Conservation (phyloP, 2,329 filamentous ascomycete genomes). For the Monilinia fructicola region DNA sequence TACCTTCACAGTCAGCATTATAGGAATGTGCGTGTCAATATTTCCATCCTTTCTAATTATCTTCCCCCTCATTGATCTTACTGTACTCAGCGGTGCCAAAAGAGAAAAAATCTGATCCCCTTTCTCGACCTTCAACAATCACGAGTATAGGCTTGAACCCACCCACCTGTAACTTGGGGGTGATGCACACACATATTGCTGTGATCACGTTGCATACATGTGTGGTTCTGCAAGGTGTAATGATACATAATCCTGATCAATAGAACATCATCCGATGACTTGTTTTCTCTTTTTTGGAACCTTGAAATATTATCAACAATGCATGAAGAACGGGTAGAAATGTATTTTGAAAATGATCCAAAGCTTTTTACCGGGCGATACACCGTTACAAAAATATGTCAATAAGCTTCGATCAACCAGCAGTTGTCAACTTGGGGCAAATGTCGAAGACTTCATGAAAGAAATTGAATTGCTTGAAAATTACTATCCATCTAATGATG, state of each 20-base stretch:
- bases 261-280: background rate
- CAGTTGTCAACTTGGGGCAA: background rate
- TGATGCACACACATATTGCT: background rate
- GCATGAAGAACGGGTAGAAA: slow-evolving; percentile 5
- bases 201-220: background rate
- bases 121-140: background rate
- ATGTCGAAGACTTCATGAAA: slow-evolving; percentile 19
- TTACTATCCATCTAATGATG: slow-evolving; percentile 15
- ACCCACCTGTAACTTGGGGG: background rate
- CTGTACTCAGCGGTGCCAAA: slow-evolving; percentile 2
- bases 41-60: background rate
- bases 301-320: background rate
- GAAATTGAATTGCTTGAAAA: slow-evolving; percentile 19
- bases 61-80: background rate
- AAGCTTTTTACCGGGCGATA: slow-evolving; percentile 1
- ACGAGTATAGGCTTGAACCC: background rate
- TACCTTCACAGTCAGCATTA: background rate
- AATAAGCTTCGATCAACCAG: slow-evolving; percentile 7
- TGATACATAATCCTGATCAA: slow-evolving; percentile 1
- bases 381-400: slow-evolving; percentile 17
- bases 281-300: background rate
- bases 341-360: slow-evolving; percentile 14
- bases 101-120: background rate
- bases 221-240: background rate
- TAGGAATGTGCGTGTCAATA: background rate